These are phyloP conservation scores for Pythium diclinum DNA, from an alignment of 352 stramenopile genomes.

Conservation along the genomic window DNA sequence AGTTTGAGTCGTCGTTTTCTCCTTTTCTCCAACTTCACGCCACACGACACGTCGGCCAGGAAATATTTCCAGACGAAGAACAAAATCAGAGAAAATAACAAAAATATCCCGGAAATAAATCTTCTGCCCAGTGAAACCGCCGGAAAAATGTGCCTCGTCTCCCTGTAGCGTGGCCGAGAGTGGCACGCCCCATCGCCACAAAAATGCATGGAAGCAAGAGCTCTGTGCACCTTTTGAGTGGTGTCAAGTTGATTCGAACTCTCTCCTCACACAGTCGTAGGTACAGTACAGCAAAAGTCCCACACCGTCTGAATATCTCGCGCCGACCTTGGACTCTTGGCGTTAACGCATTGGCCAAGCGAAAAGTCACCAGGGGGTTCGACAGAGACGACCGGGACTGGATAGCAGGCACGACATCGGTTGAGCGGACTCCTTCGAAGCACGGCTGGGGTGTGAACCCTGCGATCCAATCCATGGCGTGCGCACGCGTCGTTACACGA, in stretches of 20 bases:
- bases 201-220: slow-evolving; percentile 4
- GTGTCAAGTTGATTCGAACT: slow-evolving; percentile 3
- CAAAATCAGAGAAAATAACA: neutral
- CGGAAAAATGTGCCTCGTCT: neutral
- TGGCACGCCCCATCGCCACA: neutral
- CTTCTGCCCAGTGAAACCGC: neutral
- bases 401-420: neutral
- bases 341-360: neutral
- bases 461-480: neutral
- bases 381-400: neutral
- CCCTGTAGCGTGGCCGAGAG: neutral
- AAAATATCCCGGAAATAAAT: neutral
- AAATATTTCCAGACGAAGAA: neutral
- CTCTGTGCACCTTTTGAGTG: neutral
- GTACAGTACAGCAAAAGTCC: neutral
- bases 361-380: neutral
- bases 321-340: neutral
- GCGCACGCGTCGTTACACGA: neutral
- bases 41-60: neutral
- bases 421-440: neutral
- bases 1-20: neutral
- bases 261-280: neutral
- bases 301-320: neutral
- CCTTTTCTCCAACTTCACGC: neutral
- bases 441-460: neutral